phyloP scores from a whole-genome alignment of 2,329 filamentous ascomycete genomes.

The Penicillium italicum region DNA sequence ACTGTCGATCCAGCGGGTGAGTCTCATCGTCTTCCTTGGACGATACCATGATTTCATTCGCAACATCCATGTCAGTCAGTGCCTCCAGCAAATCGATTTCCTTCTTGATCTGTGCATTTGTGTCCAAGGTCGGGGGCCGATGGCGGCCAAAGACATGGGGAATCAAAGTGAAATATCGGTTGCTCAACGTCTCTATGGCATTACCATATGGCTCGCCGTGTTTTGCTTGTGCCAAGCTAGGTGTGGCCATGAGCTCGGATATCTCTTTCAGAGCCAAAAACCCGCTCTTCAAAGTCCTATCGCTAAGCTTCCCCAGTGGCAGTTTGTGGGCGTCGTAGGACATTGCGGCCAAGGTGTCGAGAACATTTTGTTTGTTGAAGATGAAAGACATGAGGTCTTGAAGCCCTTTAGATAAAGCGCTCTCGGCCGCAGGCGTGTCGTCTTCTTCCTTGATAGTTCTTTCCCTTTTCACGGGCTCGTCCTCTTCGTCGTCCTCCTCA shows the following conservation, averaged over 20 bases:
- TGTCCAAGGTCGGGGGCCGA: conserved; percentile 65
- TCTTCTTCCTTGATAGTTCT: conserved; percentile 32
- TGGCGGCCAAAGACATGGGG: conserved; percentile 76
- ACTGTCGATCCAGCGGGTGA: conserved; percentile 69
- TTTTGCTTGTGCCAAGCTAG: conserved; percentile 44
- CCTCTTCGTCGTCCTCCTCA: conserved; percentile 57
- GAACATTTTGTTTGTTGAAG: conserved; percentile 73
- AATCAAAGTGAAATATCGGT: conserved; percentile 75
- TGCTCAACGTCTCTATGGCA: conserved; percentile 64
- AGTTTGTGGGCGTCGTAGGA: conserved; percentile 60
- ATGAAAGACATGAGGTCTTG: conserved; percentile 74
- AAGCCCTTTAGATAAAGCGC: conserved; percentile 57
- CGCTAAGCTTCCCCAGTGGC: conserved; percentile 79
- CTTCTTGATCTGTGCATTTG: conserved; percentile 58
- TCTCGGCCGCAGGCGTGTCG: conserved; percentile 46
- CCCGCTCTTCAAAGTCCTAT: conserved; percentile 68
- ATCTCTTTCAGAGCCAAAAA: conserved; percentile 76
- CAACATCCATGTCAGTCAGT: conserved; percentile 80
- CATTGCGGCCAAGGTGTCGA: conserved; percentile 48
- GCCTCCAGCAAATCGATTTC: conserved; percentile 79
- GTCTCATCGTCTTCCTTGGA: conserved; percentile 53
- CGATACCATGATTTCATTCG: conserved; percentile 72
- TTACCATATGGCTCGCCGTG: conserved; percentile 39
- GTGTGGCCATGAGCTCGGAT: conserved; percentile 60
- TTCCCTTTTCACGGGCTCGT: conserved; percentile 41